Percentiles rank a stretch among this genome's conserved stretches.
These are phyloP conservation scores for Moricandia moricandioides DNA, from an alignment of 345 rosid genomes.

Conservation along the genomic window DNA sequence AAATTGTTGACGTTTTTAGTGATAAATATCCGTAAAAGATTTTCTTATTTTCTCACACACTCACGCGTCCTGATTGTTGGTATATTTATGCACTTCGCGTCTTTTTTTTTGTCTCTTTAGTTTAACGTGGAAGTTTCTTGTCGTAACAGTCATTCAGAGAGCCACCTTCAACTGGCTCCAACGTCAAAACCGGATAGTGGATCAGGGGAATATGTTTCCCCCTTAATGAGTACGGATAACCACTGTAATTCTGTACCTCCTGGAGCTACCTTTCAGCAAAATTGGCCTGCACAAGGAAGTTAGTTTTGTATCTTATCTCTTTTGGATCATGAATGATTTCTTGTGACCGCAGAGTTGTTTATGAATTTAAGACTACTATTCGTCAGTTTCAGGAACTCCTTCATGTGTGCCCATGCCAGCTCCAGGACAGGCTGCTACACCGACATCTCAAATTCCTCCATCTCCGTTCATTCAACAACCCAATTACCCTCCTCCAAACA, in stretches of 20 bases:
- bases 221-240: constrained; percentile 53
- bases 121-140: constrained; percentile 29
- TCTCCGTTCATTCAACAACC: constrained; percentile 72
- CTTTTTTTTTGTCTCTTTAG: constrained; percentile 2
- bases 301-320: too few relatives aligned
- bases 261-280: constrained; percentile 52
- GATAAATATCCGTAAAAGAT: background rate
- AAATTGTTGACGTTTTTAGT: background rate
- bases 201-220: constrained; percentile 70
- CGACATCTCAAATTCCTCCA: constrained; percentile 66
- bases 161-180: constrained; percentile 44
- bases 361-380: constrained; percentile 39
- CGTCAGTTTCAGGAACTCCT: constrained; percentile 54
- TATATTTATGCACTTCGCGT: background rate
- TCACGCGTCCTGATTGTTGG: constrained; percentile 12
- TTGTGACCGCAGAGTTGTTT: constrained; percentile 5
- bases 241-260: constrained; percentile 43
- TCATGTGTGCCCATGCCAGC: constrained; percentile 50
- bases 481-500: constrained; percentile 56
- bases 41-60: constrained; percentile 10
- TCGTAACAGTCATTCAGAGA: constrained; percentile 55
- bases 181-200: constrained; percentile 54
- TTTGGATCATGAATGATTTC: constrained; percentile 1
- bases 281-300: constrained; percentile 39
- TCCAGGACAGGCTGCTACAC: constrained; percentile 57